phyloP scores from a whole-genome alignment of 148 eudicot species.

The Fagopyrum tataricum region DNA sequence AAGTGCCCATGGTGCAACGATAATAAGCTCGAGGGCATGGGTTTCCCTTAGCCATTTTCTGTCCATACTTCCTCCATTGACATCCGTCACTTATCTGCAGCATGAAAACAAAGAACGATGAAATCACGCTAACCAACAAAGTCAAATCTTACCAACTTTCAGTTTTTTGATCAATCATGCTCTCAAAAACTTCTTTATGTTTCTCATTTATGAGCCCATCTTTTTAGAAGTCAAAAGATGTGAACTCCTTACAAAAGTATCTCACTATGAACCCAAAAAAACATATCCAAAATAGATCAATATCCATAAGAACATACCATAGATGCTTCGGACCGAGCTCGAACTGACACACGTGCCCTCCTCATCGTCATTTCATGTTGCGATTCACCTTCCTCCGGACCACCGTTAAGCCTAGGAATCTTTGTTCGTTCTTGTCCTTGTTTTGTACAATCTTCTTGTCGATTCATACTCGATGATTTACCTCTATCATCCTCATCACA shows the following conservation, averaged over 20 bases:
- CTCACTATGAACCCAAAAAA: neutral
- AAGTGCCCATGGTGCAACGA: slow-evolving; percentile 41
- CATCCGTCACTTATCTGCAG: slow-evolving; percentile 37
- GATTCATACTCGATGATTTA: neutral
- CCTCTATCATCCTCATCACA: neutral
- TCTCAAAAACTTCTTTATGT: neutral
- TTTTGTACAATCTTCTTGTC: neutral
- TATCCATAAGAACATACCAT: slow-evolving; percentile 17
- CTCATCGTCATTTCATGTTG: slow-evolving; percentile 22
- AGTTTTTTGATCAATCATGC: neutral
- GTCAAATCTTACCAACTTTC: neutral
- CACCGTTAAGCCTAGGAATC: slow-evolving; percentile 5
- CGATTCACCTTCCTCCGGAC: slow-evolving; percentile 1
- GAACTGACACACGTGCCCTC: slow-evolving; percentile 29
- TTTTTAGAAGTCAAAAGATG: neutral
- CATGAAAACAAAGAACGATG: neutral
- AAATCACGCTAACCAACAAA: neutral
- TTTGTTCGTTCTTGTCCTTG: neutral
- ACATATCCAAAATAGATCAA: neutral
- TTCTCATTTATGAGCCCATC: neutral
- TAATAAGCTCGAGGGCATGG: slow-evolving; percentile 45
- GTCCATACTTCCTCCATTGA: slow-evolving; percentile 45
- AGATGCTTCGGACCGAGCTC: slow-evolving; percentile 33
- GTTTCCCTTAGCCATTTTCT: slow-evolving; percentile 41
- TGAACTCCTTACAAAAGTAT: neutral